These are phyloP conservation scores for Caloboletus firmus DNA, from an alignment of 1,284 basidiomycete genomes.

Conservation along the genomic window DNA sequence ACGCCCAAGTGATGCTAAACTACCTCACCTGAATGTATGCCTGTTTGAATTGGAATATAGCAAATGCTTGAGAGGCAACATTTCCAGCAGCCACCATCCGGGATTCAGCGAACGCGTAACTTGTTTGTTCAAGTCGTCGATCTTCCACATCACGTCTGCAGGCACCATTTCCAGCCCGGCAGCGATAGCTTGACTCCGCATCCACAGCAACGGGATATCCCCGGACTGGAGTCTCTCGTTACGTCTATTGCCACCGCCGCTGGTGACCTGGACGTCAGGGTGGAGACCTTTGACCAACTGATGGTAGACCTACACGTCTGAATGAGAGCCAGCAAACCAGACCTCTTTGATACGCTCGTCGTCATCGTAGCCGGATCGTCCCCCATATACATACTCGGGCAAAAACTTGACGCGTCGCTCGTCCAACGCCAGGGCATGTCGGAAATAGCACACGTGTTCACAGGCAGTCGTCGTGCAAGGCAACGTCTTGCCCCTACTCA, in stretches of 20 bases:
- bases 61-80: constrained; percentile 29
- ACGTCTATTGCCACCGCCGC: constrained; percentile 33
- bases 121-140: constrained; percentile 28
- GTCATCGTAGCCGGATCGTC: constrained; percentile 13
- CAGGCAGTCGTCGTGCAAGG: constrained; percentile 30
- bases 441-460: constrained; percentile 34
- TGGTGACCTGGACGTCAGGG: constrained; percentile 11
- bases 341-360: constrained; percentile 35
- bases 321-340: constrained; percentile 39
- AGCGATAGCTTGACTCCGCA: constrained; percentile 33
- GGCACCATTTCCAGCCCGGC: constrained; percentile 27
- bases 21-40: constrained; percentile 20
- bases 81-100: constrained; percentile 32
- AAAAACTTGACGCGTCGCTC: constrained; percentile 44
- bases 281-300: background rate
- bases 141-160: constrained; percentile 30
- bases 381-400: constrained; percentile 38
- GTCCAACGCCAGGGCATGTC: constrained; percentile 39
- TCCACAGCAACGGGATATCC: constrained; percentile 36
- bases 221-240: constrained; percentile 32
- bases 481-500: constrained; percentile 27
- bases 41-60: constrained; percentile 29
- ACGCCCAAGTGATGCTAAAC: too few species aligned
- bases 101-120: constrained; percentile 23
- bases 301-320: constrained; percentile 33